Evolutionary conservation across 768 basidiomycete genomes (phyloP).

Genomic region (Tulasnella sp.): DNA sequence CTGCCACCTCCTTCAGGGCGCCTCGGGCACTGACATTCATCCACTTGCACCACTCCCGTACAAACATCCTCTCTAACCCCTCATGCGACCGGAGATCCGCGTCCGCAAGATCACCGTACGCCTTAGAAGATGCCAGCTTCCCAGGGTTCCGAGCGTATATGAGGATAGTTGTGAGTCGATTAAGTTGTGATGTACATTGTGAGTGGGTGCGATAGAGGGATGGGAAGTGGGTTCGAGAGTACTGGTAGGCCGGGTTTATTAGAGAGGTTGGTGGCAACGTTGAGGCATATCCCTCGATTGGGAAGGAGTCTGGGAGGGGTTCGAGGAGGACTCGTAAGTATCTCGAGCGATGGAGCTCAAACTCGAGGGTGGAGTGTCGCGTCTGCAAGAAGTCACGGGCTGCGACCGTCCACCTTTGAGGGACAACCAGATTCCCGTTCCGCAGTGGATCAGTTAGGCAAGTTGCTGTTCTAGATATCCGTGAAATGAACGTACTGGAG

Average conservation of each 20-base stretch:
- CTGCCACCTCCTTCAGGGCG: conserved; percentile 79
- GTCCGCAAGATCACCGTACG: conserved; percentile 64
- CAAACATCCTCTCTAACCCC: conserved; percentile 73
- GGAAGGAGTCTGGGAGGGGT: conserved; percentile 49
- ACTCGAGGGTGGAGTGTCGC: conserved; percentile 75
- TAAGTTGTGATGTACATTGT: conserved; percentile 54
- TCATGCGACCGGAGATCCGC: conserved; percentile 49
- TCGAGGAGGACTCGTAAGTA: conserved; percentile 66
- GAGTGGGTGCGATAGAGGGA: conserved; percentile 54
- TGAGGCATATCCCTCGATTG: conserved; percentile 33
- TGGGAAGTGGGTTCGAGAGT: conserved; percentile 57
- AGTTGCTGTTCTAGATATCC: not conserved
- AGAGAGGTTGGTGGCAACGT: conserved; percentile 27
- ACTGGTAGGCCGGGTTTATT: conserved; percentile 28
- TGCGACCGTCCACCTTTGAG: conserved; percentile 75
- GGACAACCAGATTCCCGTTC: too few species aligned
- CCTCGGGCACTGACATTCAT: conserved; percentile 84
- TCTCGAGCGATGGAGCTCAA: conserved; percentile 81
- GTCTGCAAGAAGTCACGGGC: conserved; percentile 55
- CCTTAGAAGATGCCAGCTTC: conserved; percentile 51
- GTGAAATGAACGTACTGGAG: conserved; percentile 45
- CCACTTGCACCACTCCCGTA: conserved; percentile 78
- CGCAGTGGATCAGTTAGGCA: conserved; percentile 1
- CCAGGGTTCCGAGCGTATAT: conserved; percentile 41
- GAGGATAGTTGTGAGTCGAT: conserved; percentile 42